phyloP scores from a whole-genome alignment of 495 filamentous ascomycete genomes.

The Aspergillus bertholletiae region DNA sequence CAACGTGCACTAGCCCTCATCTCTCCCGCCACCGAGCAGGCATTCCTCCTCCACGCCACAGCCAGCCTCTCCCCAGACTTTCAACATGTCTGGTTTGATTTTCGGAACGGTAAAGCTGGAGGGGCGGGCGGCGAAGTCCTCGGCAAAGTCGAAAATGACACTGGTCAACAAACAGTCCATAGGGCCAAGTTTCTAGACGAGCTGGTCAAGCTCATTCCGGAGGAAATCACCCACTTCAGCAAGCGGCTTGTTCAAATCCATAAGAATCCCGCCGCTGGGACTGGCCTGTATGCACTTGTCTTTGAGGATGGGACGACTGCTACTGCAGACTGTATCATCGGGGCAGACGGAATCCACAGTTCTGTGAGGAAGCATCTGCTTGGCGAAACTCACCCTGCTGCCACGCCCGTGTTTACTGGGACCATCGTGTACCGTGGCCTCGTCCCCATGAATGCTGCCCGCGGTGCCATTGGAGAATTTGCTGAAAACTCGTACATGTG shows the following conservation, averaged over 20 bases:
- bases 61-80: too few relatives aligned
- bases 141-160: too few relatives aligned
- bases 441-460: slow-evolving; percentile 42
- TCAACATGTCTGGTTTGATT: too few relatives aligned
- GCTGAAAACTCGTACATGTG: slow-evolving; percentile 24
- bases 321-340: slow-evolving; percentile 44
- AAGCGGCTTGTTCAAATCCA: slow-evolving; percentile 25
- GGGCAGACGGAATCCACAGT: slow-evolving; percentile 58
- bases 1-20: too few relatives aligned
- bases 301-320: slow-evolving; percentile 35
- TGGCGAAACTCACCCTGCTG: slow-evolving; percentile 31
- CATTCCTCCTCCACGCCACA: too few relatives aligned
- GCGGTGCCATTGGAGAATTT: slow-evolving; percentile 31
- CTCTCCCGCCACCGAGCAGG: too few relatives aligned
- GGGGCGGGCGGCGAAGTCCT: too few relatives aligned
- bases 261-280: slow-evolving; percentile 13
- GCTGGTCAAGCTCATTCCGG: slow-evolving; percentile 52
- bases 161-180: slow-evolving; percentile 43
- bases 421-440: slow-evolving; percentile 50
- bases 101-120: too few relatives aligned
- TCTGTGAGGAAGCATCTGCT: slow-evolving; percentile 44
- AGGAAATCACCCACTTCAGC: slow-evolving; percentile 31
- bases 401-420: slow-evolving; percentile 40
- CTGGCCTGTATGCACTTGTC: slow-evolving; percentile 12
- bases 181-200: slow-evolving; percentile 59